phyloP scores from a whole-genome alignment of 768 basidiomycete genomes.

The Trametes villosa region DNA sequence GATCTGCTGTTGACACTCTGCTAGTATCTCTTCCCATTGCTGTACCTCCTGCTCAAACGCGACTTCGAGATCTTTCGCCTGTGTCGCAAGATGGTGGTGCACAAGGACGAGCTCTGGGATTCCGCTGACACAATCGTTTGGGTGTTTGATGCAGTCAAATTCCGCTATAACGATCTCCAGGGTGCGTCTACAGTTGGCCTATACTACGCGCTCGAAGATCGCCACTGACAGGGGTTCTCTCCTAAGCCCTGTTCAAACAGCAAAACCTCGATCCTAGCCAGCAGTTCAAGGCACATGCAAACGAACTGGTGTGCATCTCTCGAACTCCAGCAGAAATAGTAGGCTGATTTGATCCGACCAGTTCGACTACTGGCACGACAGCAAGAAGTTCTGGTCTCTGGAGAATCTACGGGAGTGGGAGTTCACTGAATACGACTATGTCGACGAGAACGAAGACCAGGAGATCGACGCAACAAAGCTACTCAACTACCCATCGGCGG shows the following conservation, averaged over 20 bases:
- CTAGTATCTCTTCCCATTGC: conserved; percentile 41
- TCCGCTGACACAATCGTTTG: conserved; percentile 26
- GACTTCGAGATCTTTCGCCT: conserved; percentile 40
- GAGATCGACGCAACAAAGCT: conserved; percentile 22
- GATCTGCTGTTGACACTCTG: not conserved
- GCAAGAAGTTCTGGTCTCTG: conserved; percentile 5
- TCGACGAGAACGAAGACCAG: conserved; percentile 30
- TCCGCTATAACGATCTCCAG: conserved; percentile 32
- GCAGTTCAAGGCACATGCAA: conserved; percentile 34
- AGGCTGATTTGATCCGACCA: not conserved
- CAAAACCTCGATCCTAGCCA: conserved; percentile 30
- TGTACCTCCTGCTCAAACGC: conserved; percentile 39
- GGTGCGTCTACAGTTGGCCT: conserved; percentile 17
- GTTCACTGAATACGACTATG: conserved; percentile 22
- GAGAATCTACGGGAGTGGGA: not conserved
- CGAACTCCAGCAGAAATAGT: not conserved
- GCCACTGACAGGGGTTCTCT: not conserved
- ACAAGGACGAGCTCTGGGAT: conserved; percentile 36
- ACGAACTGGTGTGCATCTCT: conserved; percentile 31
- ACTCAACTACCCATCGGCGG: conserved; percentile 30
- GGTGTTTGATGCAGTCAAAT: conserved; percentile 25
- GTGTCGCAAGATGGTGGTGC: conserved; percentile 30
- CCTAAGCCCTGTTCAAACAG: conserved; percentile 34
- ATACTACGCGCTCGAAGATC: not conserved
- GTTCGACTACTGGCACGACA: conserved; percentile 23